These are phyloP conservation scores for Euphorbia lathyris DNA, from an alignment of 345 rosid genomes.

Conservation along the genomic window DNA sequence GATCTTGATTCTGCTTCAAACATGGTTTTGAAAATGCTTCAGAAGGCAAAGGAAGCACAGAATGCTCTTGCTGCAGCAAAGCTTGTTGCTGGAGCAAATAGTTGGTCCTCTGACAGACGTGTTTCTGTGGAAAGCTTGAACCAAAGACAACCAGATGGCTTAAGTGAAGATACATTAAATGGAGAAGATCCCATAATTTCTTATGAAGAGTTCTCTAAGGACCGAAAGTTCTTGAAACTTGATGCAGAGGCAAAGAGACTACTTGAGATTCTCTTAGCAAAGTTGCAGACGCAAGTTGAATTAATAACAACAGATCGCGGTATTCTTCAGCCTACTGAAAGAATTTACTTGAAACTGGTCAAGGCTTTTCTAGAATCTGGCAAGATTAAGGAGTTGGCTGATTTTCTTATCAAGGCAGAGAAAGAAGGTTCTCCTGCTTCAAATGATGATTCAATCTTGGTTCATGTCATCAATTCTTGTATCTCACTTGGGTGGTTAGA, in stretches of 20 bases:
- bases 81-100: conserved; percentile 28
- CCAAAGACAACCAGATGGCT: conserved; percentile 20
- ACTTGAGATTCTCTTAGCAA: conserved; percentile 47
- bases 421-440: conserved; percentile 65
- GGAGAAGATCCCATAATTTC: conserved; percentile 30
- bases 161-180: conserved; percentile 11
- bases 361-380: conserved; percentile 80
- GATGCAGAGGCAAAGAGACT: conserved; percentile 61
- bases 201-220: conserved; percentile 54
- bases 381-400: conserved; percentile 64
- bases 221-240: conserved; percentile 48
- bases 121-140: conserved; percentile 24
- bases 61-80: conserved; percentile 71
- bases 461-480: conserved; percentile 68
- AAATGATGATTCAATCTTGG: conserved; percentile 60
- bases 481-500: conserved; percentile 87
- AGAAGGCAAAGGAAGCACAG: conserved; percentile 66
- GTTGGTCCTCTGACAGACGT: conserved; percentile 19
- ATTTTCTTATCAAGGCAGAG: conserved; percentile 72
- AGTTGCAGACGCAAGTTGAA: conserved; percentile 56
- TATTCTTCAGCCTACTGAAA: conserved; percentile 81
- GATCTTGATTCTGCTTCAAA: conserved; percentile 76
- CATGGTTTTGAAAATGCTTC: conserved; percentile 89
- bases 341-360: conserved; percentile 57
- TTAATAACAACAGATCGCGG: conserved; percentile 65